Percentiles rank a stretch among this genome's conserved stretches.
phyloP scores from a whole-genome alignment of 2,329 filamentous ascomycete genomes.

The Nothophaeocryptopus gaeumannii region DNA sequence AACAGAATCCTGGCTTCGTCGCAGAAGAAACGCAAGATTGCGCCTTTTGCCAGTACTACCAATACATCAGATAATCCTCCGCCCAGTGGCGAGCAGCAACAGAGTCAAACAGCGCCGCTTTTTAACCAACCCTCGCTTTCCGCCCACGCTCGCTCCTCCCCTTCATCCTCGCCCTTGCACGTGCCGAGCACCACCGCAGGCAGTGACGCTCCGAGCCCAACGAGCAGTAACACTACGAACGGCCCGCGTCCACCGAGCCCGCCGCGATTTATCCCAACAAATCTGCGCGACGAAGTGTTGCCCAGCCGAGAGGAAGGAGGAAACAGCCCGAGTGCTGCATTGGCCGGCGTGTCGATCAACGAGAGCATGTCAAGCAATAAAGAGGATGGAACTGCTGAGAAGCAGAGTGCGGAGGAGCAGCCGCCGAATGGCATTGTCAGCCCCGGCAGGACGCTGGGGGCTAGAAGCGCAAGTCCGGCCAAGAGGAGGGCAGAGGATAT shows the following conservation, averaged over 20 bases:
- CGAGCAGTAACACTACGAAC: conserved; percentile 21
- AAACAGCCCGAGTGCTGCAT: conserved; percentile 30
- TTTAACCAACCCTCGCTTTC: conserved; percentile 20
- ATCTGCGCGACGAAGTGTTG: conserved; percentile 53
- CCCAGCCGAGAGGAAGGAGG: conserved; percentile 30
- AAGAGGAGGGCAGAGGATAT: conserved; percentile 56
- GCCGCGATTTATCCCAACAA: conserved; percentile 53
- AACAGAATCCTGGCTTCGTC: conserved; percentile 25
- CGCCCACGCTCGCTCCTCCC: conserved; percentile 24
- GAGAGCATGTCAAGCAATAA: conserved; percentile 44
- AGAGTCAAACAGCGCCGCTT: background rate
- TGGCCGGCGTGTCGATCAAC: conserved; percentile 30
- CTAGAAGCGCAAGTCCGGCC: conserved; percentile 51
- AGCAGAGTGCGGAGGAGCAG: background rate
- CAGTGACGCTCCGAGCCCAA: conserved; percentile 20
- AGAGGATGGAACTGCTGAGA: conserved; percentile 22
- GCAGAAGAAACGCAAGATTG: conserved; percentile 48
- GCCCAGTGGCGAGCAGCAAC: no score
- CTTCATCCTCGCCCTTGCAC: conserved; percentile 24
- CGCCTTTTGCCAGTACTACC: conserved; percentile 27
- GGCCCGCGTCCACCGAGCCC: conserved; percentile 14
- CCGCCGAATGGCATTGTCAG: conserved; percentile 10
- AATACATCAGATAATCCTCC: background rate
- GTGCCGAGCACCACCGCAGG: conserved; percentile 9
- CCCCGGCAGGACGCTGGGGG: conserved; percentile 19